Percentiles rank a stretch among this genome's conserved stretches.
These are phyloP conservation scores for Chenopodium album DNA, from an alignment of 148 eudicot species.

Conservation along the genomic window DNA sequence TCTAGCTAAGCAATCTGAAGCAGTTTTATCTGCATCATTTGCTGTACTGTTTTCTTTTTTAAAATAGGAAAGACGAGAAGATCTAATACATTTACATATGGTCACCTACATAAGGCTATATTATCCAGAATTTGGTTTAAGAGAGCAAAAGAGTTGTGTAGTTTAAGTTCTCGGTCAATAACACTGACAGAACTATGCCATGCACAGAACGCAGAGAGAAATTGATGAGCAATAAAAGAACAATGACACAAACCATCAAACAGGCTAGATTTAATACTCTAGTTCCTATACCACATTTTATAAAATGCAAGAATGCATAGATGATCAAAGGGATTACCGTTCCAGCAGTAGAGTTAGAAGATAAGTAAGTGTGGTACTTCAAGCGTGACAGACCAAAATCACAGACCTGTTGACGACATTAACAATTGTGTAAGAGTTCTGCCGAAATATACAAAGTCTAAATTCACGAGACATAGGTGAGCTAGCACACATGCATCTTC, in stretches of 20 bases:
- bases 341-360: conserved; percentile 95
- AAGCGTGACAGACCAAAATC: conserved; percentile 95
- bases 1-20: not conserved
- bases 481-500: not conserved
- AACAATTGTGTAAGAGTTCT: not conserved
- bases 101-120: not conserved
- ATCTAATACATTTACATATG: not conserved
- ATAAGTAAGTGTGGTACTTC: conserved; percentile 85
- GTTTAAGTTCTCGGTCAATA: not conserved
- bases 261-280: not conserved
- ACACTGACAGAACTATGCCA: not conserved
- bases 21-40: not conserved
- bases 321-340: conserved; percentile 55
- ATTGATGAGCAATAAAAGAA: not conserved
- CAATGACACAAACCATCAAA: not conserved
- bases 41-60: too few relatives aligned
- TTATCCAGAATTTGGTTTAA: not conserved
- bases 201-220: not conserved
- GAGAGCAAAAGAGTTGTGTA: not conserved
- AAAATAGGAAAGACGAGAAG: too few relatives aligned
- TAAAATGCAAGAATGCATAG: not conserved
- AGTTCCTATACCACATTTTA: conserved; percentile 1
- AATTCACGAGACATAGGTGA: not conserved
- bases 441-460: not conserved
- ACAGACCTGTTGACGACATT: conserved; percentile 60